Percentiles rank a stretch among this genome's conserved stretches.
Conservation (phyloP, 306 rosid species). For the Quercus variabilis region DNA sequence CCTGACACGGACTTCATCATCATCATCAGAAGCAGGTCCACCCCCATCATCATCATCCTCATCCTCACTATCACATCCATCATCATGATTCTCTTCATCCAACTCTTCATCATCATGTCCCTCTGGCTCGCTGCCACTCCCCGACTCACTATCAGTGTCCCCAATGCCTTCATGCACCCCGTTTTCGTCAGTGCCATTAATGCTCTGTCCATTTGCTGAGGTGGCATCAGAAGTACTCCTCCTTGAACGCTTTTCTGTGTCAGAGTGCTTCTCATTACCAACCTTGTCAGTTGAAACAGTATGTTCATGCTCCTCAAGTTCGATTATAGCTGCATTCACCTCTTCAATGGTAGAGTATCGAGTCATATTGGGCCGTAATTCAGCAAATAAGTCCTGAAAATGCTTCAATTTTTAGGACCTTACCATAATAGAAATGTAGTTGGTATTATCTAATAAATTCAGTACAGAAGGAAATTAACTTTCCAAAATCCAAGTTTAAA, state of each 20-base stretch:
- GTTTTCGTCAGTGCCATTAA: constrained; percentile 64
- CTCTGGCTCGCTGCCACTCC: constrained; percentile 75
- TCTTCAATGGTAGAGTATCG: constrained; percentile 81
- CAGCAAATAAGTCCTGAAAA: constrained; percentile 88
- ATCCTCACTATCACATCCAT: constrained; percentile 78
- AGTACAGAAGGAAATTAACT: not conserved
- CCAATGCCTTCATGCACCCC: constrained; percentile 66
- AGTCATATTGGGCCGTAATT: constrained; percentile 87
- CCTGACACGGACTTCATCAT: constrained; percentile 93
- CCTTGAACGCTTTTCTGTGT: constrained; percentile 56
- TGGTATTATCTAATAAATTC: not conserved
- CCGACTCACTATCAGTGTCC: constrained; percentile 80
- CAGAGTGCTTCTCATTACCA: constrained; percentile 64
- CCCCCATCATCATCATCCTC: constrained; percentile 76
- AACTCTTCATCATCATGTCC: constrained; percentile 79
- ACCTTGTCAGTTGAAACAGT: constrained; percentile 58
- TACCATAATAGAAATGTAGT: not conserved
- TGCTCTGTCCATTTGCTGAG: constrained; percentile 56
- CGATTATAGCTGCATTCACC: constrained; percentile 78
- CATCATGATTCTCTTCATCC: constrained; percentile 81
- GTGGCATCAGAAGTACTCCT: constrained; percentile 39
- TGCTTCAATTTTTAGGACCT: constrained; percentile 20
- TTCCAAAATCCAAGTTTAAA: not conserved
- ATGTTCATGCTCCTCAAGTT: constrained; percentile 81
- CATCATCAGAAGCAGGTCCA: constrained; percentile 88